Evolutionary conservation across 2,329 filamentous ascomycete species (phyloP), one percentile per base, ranked within the genome.

Genomic region (Didymella keratinophila): DNA sequence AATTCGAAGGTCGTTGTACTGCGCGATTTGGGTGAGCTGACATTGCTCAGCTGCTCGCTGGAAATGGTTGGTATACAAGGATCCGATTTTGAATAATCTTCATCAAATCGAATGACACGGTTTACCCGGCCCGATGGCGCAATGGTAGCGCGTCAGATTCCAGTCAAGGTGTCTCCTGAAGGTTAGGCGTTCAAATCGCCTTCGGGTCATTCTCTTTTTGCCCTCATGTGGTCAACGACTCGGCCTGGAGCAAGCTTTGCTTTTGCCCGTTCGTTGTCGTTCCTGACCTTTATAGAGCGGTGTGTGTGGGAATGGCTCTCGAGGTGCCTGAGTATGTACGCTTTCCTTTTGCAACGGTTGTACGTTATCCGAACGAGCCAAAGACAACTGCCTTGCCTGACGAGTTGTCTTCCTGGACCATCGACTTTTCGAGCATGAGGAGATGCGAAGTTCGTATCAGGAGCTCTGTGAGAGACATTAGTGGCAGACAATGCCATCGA

Each of bases 371-470:
- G 49, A 78, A 80, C 6, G 82, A 83, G 49, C 85, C 83, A 75
- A 90, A 88, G 41, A 90, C 81, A 53, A 92, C 81, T 52, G 89
- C 87, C 76, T 88, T 90, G 76, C 87, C 87, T 71, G 84, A 82
- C 60, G 83, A 79, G 44, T 82, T 81, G 46, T 84, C 78, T 64
- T 89, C 83, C 68, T 90, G 84, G 48, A 83, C 79, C 56, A 86
- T 78, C 1, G 87, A 87, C 69, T 85, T 80, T 71, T 95, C 91
- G 23, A 90, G 78, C 57, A 83, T 86, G 2, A 72, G 60, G 0
- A 73, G 65, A 60, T 74, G 68, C 14, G 70, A 73, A 6, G 73
- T 76, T 28, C 70, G 65, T 27, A 74, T 68, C 18, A 75, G 62
- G 6, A 75, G 66, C 52, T 75, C 74, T 73, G 37, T 37, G 12